phyloP scores from a whole-genome alignment of 2,329 filamentous ascomycete species.

The Microsporum canis region DNA sequence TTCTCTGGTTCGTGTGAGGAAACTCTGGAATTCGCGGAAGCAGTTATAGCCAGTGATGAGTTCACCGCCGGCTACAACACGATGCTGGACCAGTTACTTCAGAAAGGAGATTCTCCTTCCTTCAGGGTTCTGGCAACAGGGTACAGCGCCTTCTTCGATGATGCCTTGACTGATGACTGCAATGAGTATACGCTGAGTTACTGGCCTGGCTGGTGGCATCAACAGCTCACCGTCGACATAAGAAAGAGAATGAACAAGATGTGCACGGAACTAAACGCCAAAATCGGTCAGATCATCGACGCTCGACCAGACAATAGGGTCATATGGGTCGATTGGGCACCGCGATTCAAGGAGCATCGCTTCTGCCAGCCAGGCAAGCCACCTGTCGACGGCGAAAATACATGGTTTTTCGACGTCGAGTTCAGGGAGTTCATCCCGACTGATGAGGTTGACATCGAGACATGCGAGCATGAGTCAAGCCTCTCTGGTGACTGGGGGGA shows the following conservation, averaged over 20 bases:
- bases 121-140: slow-evolving; percentile 17
- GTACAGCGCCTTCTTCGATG: slow-evolving; percentile 18
- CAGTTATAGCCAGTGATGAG: slow-evolving; percentile 10
- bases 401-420: slow-evolving; percentile 22
- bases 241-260: slow-evolving; percentile 18
- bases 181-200: slow-evolving; percentile 10
- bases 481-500: slow-evolving; percentile 9
- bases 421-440: slow-evolving; percentile 9
- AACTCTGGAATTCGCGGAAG: background rate
- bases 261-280: slow-evolving; percentile 17
- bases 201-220: slow-evolving; percentile 9
- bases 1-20: slow-evolving; percentile 9
- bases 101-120: slow-evolving; percentile 18
- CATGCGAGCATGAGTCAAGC: slow-evolving; percentile 3
- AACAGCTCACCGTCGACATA: slow-evolving; percentile 16
- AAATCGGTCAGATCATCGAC: slow-evolving; percentile 17
- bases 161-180: slow-evolving; percentile 15
- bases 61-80: slow-evolving; percentile 15
- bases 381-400: slow-evolving; percentile 9
- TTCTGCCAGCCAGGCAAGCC: slow-evolving; percentile 20
- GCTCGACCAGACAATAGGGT: slow-evolving; percentile 14
- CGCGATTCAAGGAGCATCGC: slow-evolving; percentile 18
- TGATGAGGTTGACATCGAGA: slow-evolving; percentile 6
- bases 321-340: slow-evolving; percentile 20
- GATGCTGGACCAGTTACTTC: slow-evolving; percentile 15